phyloP scores from a whole-genome alignment of 2,329 filamentous ascomycete genomes.

The Didymella sp. region DNA sequence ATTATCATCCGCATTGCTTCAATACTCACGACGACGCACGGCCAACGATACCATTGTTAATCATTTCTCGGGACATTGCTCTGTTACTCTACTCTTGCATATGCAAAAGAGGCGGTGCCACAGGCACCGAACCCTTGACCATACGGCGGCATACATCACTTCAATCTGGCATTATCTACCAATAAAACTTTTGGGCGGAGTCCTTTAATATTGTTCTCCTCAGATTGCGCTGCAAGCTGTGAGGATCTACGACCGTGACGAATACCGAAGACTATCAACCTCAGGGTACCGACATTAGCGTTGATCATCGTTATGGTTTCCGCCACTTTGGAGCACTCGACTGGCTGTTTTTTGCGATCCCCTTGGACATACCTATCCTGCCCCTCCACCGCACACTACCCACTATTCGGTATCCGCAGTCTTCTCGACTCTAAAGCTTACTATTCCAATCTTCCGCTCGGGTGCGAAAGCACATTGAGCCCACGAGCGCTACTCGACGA shows the following conservation, averaged over 20 bases:
- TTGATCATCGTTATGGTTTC: slow-evolving; percentile 46
- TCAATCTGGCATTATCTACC: slow-evolving; percentile 19
- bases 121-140: slow-evolving; percentile 25
- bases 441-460: not conserved
- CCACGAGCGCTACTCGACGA: slow-evolving; percentile 7
- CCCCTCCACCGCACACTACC: slow-evolving; percentile 24
- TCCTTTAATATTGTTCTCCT: slow-evolving; percentile 22
- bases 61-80: slow-evolving; percentile 39
- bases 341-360: slow-evolving; percentile 19
- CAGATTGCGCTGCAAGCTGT: slow-evolving; percentile 39
- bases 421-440: slow-evolving; percentile 18
- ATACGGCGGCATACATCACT: slow-evolving; percentile 28
- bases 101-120: slow-evolving; percentile 40
- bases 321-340: slow-evolving; percentile 19
- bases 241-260: slow-evolving; percentile 47
- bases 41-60: slow-evolving; percentile 48
- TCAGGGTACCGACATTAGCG: slow-evolving; percentile 50
- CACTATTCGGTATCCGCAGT: slow-evolving; percentile 48
- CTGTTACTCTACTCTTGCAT: slow-evolving; percentile 33
- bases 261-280: slow-evolving; percentile 50
- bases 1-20: slow-evolving; percentile 43
- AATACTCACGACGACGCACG: slow-evolving; percentile 41
- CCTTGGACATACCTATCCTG: slow-evolving; percentile 29
- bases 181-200: slow-evolving; percentile 18
- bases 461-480: slow-evolving; percentile 1